Conservation (phyloP, 805 yeast species). For the Yarrowia hollandica region DNA sequence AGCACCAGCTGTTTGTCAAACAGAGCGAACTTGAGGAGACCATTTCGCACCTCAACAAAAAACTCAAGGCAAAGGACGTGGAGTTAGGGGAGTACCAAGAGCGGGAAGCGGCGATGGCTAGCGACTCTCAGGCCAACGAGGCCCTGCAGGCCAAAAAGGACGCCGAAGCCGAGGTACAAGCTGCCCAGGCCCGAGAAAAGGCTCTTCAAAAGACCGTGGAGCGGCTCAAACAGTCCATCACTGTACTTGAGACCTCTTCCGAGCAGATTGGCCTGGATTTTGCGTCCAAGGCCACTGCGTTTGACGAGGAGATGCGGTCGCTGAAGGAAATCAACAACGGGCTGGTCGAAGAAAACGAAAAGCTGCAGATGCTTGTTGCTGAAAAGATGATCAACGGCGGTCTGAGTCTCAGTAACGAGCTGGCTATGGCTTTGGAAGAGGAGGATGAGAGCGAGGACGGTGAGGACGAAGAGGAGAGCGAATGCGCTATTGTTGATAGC, state of each 20-base stretch:
- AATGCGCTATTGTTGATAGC: background rate
- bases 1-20: constrained; percentile 21
- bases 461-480: constrained; percentile 23
- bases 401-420: constrained; percentile 34
- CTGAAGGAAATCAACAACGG: constrained; percentile 35
- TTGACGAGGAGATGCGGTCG: constrained; percentile 37
- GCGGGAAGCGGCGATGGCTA: constrained; percentile 1
- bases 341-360: constrained; percentile 42
- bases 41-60: constrained; percentile 3
- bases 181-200: constrained; percentile 16
- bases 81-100: constrained; percentile 15
- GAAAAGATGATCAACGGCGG: constrained; percentile 40
- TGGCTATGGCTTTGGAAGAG: constrained; percentile 29
- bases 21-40: constrained; percentile 14
- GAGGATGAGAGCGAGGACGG: constrained; percentile 30
- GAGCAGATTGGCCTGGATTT: constrained; percentile 40
- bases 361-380: constrained; percentile 40
- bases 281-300: constrained; percentile 35
- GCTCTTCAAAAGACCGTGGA: constrained; percentile 30
- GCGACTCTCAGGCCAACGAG: constrained; percentile 8
- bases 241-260: constrained; percentile 37
- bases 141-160: background rate
- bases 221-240: constrained; percentile 34
- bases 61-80: constrained; percentile 22
- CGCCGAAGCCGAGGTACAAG: constrained; percentile 7